Evolutionary conservation across 2,329 filamentous ascomycete genomes (phyloP).

Genomic region (Colletotrichum salicis): DNA sequence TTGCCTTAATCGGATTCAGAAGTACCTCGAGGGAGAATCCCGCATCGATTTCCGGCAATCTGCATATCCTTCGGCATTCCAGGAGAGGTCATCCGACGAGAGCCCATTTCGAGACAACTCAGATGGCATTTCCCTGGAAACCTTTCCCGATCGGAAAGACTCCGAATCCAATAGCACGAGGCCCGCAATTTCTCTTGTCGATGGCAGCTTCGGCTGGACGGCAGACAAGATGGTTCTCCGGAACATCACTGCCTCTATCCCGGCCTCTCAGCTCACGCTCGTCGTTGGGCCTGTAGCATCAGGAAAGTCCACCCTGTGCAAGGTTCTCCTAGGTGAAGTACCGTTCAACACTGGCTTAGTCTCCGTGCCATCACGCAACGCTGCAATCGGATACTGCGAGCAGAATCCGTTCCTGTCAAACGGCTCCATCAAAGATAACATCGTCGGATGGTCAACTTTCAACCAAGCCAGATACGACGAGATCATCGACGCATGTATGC

Average conservation of each 20-base stretch:
- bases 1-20: conserved; percentile 49
- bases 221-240: conserved; percentile 41
- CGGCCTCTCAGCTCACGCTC: conserved; percentile 46
- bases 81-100: conserved; percentile 29
- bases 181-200: conserved; percentile 13
- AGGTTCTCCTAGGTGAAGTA: conserved; percentile 47
- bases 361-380: conserved; percentile 21
- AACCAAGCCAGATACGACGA: conserved; percentile 37
- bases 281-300: conserved; percentile 53
- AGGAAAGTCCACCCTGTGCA: conserved; percentile 54
- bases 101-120: conserved; percentile 16
- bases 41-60: conserved; percentile 41
- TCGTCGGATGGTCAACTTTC: conserved; percentile 37
- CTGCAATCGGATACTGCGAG: conserved; percentile 46
- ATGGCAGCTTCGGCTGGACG: conserved; percentile 47
- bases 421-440: conserved; percentile 40
- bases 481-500: conserved; percentile 37
- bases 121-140: conserved; percentile 14
- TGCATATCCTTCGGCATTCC: not conserved
- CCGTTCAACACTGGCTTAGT: conserved; percentile 39
- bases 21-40: conserved; percentile 46
- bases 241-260: conserved; percentile 47
- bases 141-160: not conserved
- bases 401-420: conserved; percentile 43
- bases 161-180: not conserved